A percentile compares a stretch with the other conserved stretches of the same genome.
Conservation (phyloP, 345 rosid species). For the Xanthoceras sorbifolium region DNA sequence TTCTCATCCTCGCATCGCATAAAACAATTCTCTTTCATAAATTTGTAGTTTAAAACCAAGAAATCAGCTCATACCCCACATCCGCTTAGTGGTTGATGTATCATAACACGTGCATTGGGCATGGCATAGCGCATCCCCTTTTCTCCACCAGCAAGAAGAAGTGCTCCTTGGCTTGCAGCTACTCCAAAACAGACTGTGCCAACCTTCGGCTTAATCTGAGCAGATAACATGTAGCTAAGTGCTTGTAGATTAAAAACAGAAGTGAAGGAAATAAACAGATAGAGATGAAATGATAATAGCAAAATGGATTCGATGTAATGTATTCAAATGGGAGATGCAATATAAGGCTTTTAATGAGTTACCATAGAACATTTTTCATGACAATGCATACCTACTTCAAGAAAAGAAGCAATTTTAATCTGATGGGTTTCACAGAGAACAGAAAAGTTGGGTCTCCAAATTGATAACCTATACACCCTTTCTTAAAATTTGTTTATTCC, state of each 20-base stretch:
- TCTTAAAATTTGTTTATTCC: not conserved
- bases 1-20: constrained; percentile 4
- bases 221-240: constrained; percentile 10
- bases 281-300: not conserved
- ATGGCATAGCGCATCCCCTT: constrained; percentile 96
- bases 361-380: not conserved
- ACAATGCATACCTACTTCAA: not conserved
- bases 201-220: constrained; percentile 90
- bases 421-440: not conserved
- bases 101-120: constrained; percentile 96
- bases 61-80: constrained; percentile 64
- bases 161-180: constrained; percentile 94
- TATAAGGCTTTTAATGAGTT: not conserved
- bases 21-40: constrained; percentile 6
- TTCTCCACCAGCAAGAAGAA: constrained; percentile 94
- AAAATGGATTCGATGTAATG: not conserved
- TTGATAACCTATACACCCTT: not conserved
- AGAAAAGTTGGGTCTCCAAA: not conserved
- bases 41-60: constrained; percentile 5
- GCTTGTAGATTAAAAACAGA: not conserved
- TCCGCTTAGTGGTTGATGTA: constrained; percentile 91
- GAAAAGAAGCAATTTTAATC: not conserved
- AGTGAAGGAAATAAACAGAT: not conserved
- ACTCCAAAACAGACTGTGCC: constrained; percentile 95
- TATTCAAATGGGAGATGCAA: not conserved